Base-by-base conservation (phyloP, 352 stramenopile genomes). In the Globisporangium barbulae region DNA sequence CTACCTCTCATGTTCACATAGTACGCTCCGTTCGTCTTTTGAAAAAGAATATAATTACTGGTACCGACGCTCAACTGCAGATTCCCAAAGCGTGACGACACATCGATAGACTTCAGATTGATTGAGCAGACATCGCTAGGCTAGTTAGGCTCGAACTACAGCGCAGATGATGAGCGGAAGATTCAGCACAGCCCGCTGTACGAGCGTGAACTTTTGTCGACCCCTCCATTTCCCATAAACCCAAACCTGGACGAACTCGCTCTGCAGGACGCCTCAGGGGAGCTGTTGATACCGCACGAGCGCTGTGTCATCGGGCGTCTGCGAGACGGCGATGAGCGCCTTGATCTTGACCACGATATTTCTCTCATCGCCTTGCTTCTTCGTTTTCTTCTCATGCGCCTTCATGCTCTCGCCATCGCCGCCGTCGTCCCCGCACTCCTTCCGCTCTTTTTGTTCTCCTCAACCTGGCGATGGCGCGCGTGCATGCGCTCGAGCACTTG, bases 281-380 rank as follows among this genome's bases (percentile, higher is more conserved):
- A 87, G 35, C 68, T 59, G 63, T 47, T 63, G 45, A n/a, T 42
- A 60, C 54, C 35, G 50, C 22, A 64, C 63, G 10, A 54, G 7
- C 8, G 42, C 17, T n/a, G 35, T 9, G 35, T 67, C 61, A 15
- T 49, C 45, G 17, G 13, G 25, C 1, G 54, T 61, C 17, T 53
- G 72, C 45, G 66, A 77, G 6, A 64, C 68, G 19, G 77, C 77
- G 39, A 72, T 55, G 15, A 86, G 53, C 21, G 74, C 73, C 50
- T 62, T 58, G 33, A 73, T 72, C n/a, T 72, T 64, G 17, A 77
- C 31, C 12, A 53, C n/a, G n/a, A 28, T 8, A 7, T 54, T 47
- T 5, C 44, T 21, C 19, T 25, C 35, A 9, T 21, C 21, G 25
- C 61, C 31, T 7, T 30, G 54, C 39, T 60, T 48, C 22, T 48